phyloP scores from a whole-genome alignment of 352 stramenopile genomes.

The Phytopythium boreale region DNA sequence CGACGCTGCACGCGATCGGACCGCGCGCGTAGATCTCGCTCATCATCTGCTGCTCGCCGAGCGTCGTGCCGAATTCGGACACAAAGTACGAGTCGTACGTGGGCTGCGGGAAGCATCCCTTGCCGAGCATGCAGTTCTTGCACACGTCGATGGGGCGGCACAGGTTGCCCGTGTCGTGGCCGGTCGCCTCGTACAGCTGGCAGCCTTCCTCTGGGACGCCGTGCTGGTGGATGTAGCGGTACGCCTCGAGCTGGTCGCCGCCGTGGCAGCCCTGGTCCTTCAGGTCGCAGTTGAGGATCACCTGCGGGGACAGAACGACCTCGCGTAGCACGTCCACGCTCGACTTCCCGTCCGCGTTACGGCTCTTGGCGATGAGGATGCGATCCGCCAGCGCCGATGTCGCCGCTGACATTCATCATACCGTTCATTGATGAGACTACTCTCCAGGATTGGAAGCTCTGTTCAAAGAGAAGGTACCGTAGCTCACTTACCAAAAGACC shows the following conservation, averaged over 20 bases:
- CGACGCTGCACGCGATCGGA: constrained; percentile 92
- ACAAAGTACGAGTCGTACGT: constrained; percentile 95
- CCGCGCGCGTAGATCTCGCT: constrained; percentile 95
- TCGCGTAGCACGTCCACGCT: constrained; percentile 68
- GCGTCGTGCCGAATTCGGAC: constrained; percentile 92
- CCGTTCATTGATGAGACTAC: neutral
- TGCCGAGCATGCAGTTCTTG: constrained; percentile 85
- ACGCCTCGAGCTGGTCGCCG: constrained; percentile 89
- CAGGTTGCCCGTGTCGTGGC: constrained; percentile 87
- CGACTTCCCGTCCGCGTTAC: constrained; percentile 40
- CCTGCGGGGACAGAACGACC: constrained; percentile 81
- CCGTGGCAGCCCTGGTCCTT: constrained; percentile 91
- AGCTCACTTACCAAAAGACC: constrained; percentile 62
- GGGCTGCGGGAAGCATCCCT: constrained; percentile 87
- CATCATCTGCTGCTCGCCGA: constrained; percentile 93
- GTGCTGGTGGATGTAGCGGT: constrained; percentile 91
- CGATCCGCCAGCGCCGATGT: constrained; percentile 86
- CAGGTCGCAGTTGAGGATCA: constrained; percentile 88
- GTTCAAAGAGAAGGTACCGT: too few relatives aligned
- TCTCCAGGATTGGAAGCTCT: neutral
- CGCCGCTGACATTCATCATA: constrained; percentile 36
- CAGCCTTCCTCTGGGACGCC: constrained; percentile 94
- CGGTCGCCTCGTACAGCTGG: constrained; percentile 91
- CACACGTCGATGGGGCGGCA: constrained; percentile 90
- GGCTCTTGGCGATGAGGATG: constrained; percentile 80